Evolutionary conservation across 805 yeast species (phyloP), one percentile per base, ranked within the genome.

Genomic region (Candida dajiaensis): DNA sequence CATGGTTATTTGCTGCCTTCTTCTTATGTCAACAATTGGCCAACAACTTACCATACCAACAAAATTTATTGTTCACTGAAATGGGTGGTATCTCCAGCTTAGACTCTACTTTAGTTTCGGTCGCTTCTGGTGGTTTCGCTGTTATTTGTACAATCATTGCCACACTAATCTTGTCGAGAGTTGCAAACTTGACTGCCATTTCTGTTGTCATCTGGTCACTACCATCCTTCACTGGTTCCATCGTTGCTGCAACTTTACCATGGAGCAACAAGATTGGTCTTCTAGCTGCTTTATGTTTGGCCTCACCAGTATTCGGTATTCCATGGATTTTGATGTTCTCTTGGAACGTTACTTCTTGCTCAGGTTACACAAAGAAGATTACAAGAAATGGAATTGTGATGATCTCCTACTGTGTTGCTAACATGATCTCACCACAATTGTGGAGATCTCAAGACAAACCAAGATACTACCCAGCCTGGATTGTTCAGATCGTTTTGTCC

Each of bases 391-490:
- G 70, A 25, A 52, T 72, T 50, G 63, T 67, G 23, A 68, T 74
- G 74, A 60, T 69, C 16, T 67, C 67, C 19, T 78, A 72, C 49
- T 67, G 76, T 48, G 50, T 77, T 42, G 67, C 78, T 8, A 78
- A 79, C 52, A 68, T 78, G 29, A 71, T 78, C 23, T 73, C 80
- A 4, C 82, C 83, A 5, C 83, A 78, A 57, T 56, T 78, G 31
- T 79, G 82, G 81, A 68, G 69, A 56, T 63, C 55, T 9, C 58
- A 54, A n/a, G 73, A 72, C 50, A 68, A 71, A 8, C 82, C 83
- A 41, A 61, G 71, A 47, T 74, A 67, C 52, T 50, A 58, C 16
- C 67, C 71, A 2, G 74, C 79, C 9, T 73, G 84, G 83, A 65
- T 71, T 45, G 78, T 77, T 12, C 83, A 78, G 55, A 75, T 78